Evolutionary conservation across 2,329 filamentous ascomycete species (phyloP).

Genomic region (Exophiala mesophila): DNA sequence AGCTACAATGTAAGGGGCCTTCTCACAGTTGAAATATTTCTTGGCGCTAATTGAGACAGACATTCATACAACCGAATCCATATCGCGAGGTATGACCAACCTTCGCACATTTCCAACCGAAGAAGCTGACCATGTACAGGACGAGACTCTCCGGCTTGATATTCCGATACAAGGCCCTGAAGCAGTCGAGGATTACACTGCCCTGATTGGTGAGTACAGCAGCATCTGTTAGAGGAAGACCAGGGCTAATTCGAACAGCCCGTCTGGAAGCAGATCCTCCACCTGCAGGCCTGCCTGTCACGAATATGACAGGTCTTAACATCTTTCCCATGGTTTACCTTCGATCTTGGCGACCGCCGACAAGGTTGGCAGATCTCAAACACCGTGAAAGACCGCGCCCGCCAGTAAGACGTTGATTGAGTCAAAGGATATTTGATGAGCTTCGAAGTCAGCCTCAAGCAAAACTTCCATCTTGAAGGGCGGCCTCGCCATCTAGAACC

Average conservation of each 20-base stretch:
- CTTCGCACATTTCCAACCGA: neutral
- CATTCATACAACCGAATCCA: slow-evolving; percentile 10
- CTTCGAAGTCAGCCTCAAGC: too few species aligned
- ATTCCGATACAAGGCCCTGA: slow-evolving; percentile 8
- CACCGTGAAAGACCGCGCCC: too few species aligned
- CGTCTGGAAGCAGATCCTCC: slow-evolving; percentile 13
- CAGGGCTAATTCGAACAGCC: slow-evolving; percentile 3
- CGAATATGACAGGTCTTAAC: slow-evolving; percentile 11
- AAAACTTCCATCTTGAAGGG: too few species aligned
- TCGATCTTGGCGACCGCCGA: slow-evolving; percentile 11
- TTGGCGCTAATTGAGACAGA: slow-evolving; percentile 1
- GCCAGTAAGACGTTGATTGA: too few species aligned
- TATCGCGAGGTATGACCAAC: slow-evolving; percentile 9
- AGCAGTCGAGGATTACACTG: slow-evolving; percentile 8
- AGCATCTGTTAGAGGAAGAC: neutral
- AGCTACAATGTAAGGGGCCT: slow-evolving; percentile 2
- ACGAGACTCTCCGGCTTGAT: slow-evolving; percentile 6
- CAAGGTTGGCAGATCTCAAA: neutral
- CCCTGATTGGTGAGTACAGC: slow-evolving; percentile 8
- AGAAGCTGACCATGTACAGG: slow-evolving; percentile 1
- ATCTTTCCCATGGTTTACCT: slow-evolving; percentile 14
- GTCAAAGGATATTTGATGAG: too few species aligned
- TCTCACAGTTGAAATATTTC: neutral
- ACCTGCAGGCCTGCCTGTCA: slow-evolving; percentile 3
- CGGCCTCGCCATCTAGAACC: too few species aligned